phyloP scores from a whole-genome alignment of 257 asterid species.

The Ajuga chamaepitys region DNA sequence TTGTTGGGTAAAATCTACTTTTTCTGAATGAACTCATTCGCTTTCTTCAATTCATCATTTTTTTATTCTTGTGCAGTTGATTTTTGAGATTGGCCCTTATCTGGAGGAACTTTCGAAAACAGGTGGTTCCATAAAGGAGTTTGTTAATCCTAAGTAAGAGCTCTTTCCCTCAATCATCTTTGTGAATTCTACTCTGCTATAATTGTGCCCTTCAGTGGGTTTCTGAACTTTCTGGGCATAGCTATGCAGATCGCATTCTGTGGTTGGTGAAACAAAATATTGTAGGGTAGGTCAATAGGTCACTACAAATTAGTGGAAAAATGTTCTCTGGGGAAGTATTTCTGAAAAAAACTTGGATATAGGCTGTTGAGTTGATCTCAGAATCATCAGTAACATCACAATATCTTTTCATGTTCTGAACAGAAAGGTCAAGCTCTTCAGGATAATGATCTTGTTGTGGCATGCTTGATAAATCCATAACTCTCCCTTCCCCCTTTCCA shows the following conservation, averaged over 20 bases:
- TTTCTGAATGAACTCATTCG: background rate
- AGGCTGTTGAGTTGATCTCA: too few relatives aligned
- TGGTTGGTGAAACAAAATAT: too few relatives aligned
- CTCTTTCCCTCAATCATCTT: conserved; percentile 9
- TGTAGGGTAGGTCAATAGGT: too few relatives aligned
- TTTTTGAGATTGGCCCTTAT: conserved; percentile 82
- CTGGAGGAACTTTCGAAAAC: conserved; percentile 89
- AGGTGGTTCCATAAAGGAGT: conserved; percentile 90
- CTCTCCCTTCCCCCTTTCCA: too few relatives aligned
- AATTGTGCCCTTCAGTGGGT: background rate
- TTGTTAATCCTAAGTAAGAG: conserved; percentile 92
- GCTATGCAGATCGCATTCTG: background rate
- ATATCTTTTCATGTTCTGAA: too few relatives aligned
- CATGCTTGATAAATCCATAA: too few relatives aligned
- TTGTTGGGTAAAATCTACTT: background rate
- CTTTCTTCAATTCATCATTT: conserved; percentile 5
- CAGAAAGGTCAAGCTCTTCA: too few relatives aligned
- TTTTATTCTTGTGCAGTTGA: conserved; percentile 50
- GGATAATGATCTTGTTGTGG: too few relatives aligned
- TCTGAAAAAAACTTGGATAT: too few relatives aligned
- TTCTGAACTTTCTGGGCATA: background rate
- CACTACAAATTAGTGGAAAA: too few relatives aligned
- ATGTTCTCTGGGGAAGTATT: too few relatives aligned
- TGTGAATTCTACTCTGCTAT: background rate
- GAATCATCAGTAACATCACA: too few relatives aligned